Evolutionary conservation across 2,329 filamentous ascomycete genomes (phyloP).

Genomic region (Macrophomina tecta): DNA sequence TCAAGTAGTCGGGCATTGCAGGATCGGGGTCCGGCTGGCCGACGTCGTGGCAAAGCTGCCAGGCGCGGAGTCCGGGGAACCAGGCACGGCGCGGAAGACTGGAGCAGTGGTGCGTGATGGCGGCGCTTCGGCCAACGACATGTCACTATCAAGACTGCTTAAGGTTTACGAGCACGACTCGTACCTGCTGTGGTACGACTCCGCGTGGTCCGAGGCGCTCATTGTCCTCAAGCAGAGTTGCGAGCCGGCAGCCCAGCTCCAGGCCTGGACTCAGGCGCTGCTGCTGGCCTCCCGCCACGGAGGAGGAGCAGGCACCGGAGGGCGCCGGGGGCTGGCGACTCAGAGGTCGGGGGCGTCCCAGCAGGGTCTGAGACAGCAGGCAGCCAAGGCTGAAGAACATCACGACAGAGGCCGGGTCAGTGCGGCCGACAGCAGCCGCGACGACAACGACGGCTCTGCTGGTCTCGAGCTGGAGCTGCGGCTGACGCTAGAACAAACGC

Average conservation of each 20-base stretch:
- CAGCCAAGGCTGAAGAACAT: background rate
- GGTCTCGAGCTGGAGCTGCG: constrained; percentile 27
- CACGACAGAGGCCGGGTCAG: background rate
- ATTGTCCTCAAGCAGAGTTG: constrained; percentile 70
- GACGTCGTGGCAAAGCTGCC: constrained; percentile 38
- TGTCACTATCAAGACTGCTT: constrained; percentile 55
- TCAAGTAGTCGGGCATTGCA: constrained; percentile 58
- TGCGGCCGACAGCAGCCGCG: constrained; percentile 15
- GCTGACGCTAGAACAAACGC: constrained; percentile 45
- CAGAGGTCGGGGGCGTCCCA: constrained; percentile 8
- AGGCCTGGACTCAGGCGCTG: constrained; percentile 68
- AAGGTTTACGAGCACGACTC: constrained; percentile 56
- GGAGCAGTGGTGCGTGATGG: constrained; percentile 8
- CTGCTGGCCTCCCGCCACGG: constrained; percentile 46
- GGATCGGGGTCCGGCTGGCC: constrained; percentile 58
- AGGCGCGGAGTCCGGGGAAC: constrained; percentile 7
- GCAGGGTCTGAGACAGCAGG: constrained; percentile 14
- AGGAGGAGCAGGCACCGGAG: constrained; percentile 1
- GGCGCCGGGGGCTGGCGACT: background rate
- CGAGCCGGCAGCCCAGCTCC: constrained; percentile 58
- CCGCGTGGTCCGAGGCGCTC: constrained; percentile 49
- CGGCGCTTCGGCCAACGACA: constrained; percentile 1
- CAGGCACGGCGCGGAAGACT: constrained; percentile 9
- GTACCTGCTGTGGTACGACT: constrained; percentile 68
- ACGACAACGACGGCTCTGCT: background rate